These are phyloP conservation scores for Strigomonas culicis DNA, from an alignment of 208 protist species.

Conservation along the genomic window DNA sequence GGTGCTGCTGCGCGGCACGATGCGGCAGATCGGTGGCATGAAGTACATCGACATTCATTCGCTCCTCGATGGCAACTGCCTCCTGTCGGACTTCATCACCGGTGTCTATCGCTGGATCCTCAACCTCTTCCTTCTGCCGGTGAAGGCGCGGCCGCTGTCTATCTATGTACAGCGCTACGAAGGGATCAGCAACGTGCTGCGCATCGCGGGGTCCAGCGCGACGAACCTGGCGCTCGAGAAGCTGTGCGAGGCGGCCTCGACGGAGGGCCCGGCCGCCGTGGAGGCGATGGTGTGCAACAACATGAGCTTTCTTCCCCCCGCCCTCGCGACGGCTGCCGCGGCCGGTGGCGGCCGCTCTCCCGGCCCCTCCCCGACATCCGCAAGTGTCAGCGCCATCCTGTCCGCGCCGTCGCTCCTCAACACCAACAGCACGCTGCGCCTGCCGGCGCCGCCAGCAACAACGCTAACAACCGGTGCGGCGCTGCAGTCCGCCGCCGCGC, in stretches of 20 bases:
- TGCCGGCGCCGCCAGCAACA: too few relatives aligned
- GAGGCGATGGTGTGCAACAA: slow-evolving; percentile 19
- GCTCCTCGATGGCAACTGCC: slow-evolving; percentile 38
- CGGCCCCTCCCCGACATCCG: slow-evolving; percentile 6
- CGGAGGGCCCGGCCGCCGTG: slow-evolving; percentile 11
- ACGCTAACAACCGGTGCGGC: too few relatives aligned
- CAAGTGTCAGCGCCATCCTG: background rate
- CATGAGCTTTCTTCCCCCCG: slow-evolving; percentile 20
- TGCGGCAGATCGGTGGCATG: slow-evolving; percentile 57
- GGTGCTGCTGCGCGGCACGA: slow-evolving; percentile 39
- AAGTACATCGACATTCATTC: slow-evolving; percentile 42
- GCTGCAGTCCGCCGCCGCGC: background rate
- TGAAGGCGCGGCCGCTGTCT: slow-evolving; percentile 52
- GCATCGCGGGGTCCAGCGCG: slow-evolving; percentile 13
- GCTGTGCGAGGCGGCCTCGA: too few relatives aligned
- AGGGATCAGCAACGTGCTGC: slow-evolving; percentile 37
- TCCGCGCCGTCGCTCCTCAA: slow-evolving; percentile 15
- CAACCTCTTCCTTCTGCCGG: slow-evolving; percentile 43
- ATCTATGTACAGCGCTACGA: slow-evolving; percentile 63
- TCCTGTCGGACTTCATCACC: slow-evolving; percentile 35
- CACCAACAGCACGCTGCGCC: slow-evolving; percentile 5
- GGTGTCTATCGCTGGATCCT: slow-evolving; percentile 37
- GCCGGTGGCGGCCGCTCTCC: background rate
- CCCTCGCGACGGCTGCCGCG: background rate
- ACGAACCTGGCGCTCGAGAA: background rate